Percentiles rank a stretch among this genome's conserved stretches.
Conservation (phyloP, 768 basidiomycete genomes). For the Hydnum rufescens region DNA sequence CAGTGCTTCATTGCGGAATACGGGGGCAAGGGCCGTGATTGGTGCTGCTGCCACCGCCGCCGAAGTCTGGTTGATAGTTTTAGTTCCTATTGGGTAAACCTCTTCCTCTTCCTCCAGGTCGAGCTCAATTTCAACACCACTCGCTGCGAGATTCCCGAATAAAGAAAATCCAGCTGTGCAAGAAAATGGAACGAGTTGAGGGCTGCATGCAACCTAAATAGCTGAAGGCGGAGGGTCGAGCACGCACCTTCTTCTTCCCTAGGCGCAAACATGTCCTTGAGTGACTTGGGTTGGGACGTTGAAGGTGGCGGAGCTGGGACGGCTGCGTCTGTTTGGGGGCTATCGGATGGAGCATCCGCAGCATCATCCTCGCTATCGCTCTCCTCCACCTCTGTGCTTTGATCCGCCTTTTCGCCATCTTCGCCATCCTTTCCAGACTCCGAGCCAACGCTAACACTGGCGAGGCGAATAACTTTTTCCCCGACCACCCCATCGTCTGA, state of each 20-base stretch:
- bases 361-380: not conserved
- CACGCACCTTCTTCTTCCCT: constrained; percentile 10
- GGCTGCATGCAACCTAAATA: too few species aligned
- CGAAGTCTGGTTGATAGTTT: too few species aligned
- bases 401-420: not conserved
- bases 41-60: too few species aligned
- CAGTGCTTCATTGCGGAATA: not conserved
- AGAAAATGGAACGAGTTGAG: too few species aligned
- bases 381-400: too few species aligned
- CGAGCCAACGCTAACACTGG: not conserved
- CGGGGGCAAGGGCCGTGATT: constrained; percentile 1
- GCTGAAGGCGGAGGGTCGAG: not conserved
- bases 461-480: not conserved
- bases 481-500: not conserved
- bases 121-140: constrained; percentile 9
- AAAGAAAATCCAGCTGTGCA: constrained; percentile 8
- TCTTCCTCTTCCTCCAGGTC: not conserved
- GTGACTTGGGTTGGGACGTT: constrained; percentile 2
- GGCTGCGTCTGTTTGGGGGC: not conserved
- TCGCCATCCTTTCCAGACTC: not conserved
- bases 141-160: constrained; percentile 7
- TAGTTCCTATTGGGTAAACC: too few species aligned
- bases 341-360: not conserved
- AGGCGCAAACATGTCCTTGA: constrained; percentile 13
- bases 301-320: not conserved